Evolutionary conservation across 805 yeast species (phyloP), one percentile per base, ranked within the genome.

Genomic region (Sugiyamaella chiloensis): DNA sequence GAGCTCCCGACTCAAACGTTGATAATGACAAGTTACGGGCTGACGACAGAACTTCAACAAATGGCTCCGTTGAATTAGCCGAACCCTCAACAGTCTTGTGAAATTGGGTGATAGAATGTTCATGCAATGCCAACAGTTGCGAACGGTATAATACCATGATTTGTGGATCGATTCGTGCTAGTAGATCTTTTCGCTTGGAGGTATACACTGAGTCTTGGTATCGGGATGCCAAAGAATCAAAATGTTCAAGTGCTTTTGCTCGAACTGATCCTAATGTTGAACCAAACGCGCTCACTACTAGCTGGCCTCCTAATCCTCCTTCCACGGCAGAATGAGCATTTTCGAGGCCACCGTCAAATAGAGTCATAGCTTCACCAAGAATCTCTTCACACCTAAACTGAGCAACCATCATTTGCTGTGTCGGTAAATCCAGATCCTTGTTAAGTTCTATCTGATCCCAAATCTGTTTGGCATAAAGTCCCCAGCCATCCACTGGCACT

Each of bases 401-500:
- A 5, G 99, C 96, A 20, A 93, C 98, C 51, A 93, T 72, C 26
- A 87, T 86, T 65, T 93, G 99, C 62, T 93, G 99, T 1, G 98
- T 90, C 23, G 99, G 99, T 55, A 93, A 74, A 67, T 93, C 99
- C 53, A 93, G 76, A 63, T 93, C 99, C 66, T 88, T 90, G 68
- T 93, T 93, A 52, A 76, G 74, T 64, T 88, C 96, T 59, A 93
- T 93, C 66, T 88, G 96, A 44, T 86, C 83, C 99, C 99, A 93
- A 55, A 96, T 83, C 60, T 83, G 85, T 46, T 81, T 83, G 1
- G 96, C 89, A 59, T 93, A 93, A 64, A 89, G 67, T 3, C 91
- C 77, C 98, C 99, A 93, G 20, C 97, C 98, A 67, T 93, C 99
- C 45, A 91, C 74, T 8, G 99, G 99, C 47, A 93, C 80, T 41